Base-by-base conservation (phyloP, 768 basidiomycete genomes). In the Infundibulicybe gibba region DNA sequence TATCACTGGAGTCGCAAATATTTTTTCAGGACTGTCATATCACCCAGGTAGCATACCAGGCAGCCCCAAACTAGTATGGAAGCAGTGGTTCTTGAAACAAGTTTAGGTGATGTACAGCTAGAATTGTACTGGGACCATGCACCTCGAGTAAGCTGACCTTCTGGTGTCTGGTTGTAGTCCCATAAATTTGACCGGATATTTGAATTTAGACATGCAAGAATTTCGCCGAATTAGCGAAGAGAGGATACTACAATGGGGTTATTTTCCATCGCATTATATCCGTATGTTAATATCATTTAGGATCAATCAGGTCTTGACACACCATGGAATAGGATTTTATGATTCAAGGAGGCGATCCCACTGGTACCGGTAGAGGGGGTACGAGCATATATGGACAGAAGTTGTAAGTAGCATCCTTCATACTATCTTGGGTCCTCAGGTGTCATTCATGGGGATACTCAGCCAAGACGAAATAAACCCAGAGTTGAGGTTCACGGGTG, bases 291-390 rank as follows among this genome's bases (percentile, higher is more conserved):
- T 16, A 20, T 15, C 6, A 41, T 21, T 44, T 20, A 15, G 9
- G 14, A 32, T 21, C 11, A 17, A 16, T 48, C 5, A 11, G 32
- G 44, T 31, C 51, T 14, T 9, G 3, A 14, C 8, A 14, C 8
- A 9, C 31, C 46, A 31, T 41, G 41, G 31, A 38, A 16, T 57
- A 94, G 87, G 94, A 94, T 61, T 97, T 97, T 60, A 97, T 97
- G 95, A 84, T 97, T 13, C 95, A 99, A 70, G 85, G 81, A 21
- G 95, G 94, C 35, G 94, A 95, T 63, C 95, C 94, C 10, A 95
- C 94, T 13, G 95, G 95, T 19, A 97, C 95, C 1, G 95, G 95
- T 20, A 72, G 90, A 58, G 94, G 95, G 31, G 90, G 90, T 34
- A 88, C 86, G 20, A 91, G 90, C 56, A 90, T 91, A 52, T 92